Base-by-base conservation (phyloP, 2,329 filamentous ascomycete genomes). In the Lasiodiplodia citricola region DNA sequence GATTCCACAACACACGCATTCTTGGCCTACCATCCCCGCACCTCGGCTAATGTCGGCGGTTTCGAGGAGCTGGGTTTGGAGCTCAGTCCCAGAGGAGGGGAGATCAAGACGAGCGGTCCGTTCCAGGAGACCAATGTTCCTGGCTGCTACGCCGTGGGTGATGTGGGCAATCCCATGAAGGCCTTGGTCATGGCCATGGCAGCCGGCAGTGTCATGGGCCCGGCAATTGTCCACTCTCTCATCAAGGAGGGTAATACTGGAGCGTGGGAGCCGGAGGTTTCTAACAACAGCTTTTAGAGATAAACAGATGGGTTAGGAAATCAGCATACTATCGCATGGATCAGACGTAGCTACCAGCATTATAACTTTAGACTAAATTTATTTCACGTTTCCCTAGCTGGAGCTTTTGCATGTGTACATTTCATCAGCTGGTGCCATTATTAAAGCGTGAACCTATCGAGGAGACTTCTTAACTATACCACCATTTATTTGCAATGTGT, bases 41-140 rank as follows among this genome's bases (percentile, higher is more conserved):
- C 37, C n/a, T 23, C 23, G 57, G 31, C 41, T 2, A 60, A 60
- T 25, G n/a, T 41, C 18, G 21, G n/a, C 13, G 23, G n/a, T 2
- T 35, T 47, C 21, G 37, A 38, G 35, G 37, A 60, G 11, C 57
- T 60, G 7, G n/a, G 37, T 1, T 4, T 60, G 37, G 35, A 60
- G 37, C 23, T 60, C 37, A 60, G 31, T 14, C 21, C 37, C 5
- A 4, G 11, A 2, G 57, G 57, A 2, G 14, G 13, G 2, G 57
- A 60, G 37, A n/a, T 60, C 35, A 2, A 44, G 57, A 25, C 23
- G 7, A 60, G n/a, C 11, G 18, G n/a, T 0, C 57, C 57, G 8
- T 60, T 60, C 21, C 41, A 60, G 35, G 57, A 60, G 37, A 60
- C 57, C 10, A 60, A 25, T 21, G 57, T 60, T 13, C 57, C 57